A percentile compares a stretch with the other conserved stretches of the same genome.
Evolutionary conservation across 2,329 filamentous ascomycete species (phyloP).

Genomic region (Graphilbum ipis-grandicollis): DNA sequence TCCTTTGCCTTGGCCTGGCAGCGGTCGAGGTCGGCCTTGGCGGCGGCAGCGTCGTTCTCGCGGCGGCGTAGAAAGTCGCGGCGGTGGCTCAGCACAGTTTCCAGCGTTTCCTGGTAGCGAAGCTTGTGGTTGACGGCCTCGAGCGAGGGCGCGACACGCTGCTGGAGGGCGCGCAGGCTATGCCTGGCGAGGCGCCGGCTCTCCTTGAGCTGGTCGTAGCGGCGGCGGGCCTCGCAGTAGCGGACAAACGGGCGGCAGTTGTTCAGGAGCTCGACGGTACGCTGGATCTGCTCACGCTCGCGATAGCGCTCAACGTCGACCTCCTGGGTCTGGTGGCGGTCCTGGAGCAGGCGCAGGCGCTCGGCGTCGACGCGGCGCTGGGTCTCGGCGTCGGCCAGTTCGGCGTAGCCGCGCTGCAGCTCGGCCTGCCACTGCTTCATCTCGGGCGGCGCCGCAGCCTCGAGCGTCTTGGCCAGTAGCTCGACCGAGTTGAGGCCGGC

Average conservation of each 20-base stretch:
- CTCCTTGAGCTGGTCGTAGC: conserved; percentile 33
- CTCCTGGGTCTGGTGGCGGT: conserved; percentile 55
- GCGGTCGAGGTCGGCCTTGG: conserved; percentile 22
- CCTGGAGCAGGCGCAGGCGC: conserved; percentile 48
- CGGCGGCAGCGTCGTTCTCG: conserved; percentile 31
- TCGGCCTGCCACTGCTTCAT: conserved; percentile 65
- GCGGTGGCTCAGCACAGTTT: conserved; percentile 35
- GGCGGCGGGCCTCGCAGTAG: conserved; percentile 38
- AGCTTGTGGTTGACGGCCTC: conserved; percentile 53
- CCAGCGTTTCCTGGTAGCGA: conserved; percentile 42
- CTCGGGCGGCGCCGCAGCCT: conserved; percentile 67
- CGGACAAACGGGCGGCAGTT: conserved; percentile 46
- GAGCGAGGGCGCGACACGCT: conserved; percentile 46
- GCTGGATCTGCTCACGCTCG: conserved; percentile 53
- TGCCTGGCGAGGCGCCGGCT: conserved; percentile 33
- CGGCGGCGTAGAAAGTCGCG: conserved; percentile 33
- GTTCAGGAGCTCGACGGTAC: conserved; percentile 46
- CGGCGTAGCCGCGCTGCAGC: conserved; percentile 52
- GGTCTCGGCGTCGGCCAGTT: conserved; percentile 47
- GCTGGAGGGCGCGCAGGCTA: conserved; percentile 42
- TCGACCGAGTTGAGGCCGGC: conserved; percentile 68
- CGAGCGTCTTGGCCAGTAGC: conserved; percentile 68
- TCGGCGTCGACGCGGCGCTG: conserved; percentile 42
- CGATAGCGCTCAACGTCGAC: conserved; percentile 70
- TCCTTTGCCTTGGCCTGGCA: conserved; percentile 21